phyloP scores from a whole-genome alignment of 2,329 filamentous ascomycete genomes.

The Onygenales sp. region DNA sequence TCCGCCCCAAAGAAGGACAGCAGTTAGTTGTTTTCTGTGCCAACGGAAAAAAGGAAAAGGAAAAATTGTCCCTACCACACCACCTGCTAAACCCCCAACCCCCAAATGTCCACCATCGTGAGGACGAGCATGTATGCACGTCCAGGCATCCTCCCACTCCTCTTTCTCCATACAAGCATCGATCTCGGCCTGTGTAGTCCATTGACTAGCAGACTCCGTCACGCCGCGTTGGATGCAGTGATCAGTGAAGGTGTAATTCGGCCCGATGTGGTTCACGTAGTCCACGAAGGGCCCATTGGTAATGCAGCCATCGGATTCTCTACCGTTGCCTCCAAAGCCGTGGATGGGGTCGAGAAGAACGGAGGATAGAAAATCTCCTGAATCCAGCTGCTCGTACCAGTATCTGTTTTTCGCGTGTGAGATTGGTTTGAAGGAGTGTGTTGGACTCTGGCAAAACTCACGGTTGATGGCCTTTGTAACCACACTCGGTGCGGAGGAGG shows the following conservation, averaged over 20 bases:
- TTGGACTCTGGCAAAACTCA: not conserved
- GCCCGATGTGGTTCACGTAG: not conserved
- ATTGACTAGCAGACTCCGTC: not conserved
- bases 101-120: not conserved
- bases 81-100: not conserved
- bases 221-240: slow-evolving; percentile 1
- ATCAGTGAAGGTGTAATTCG: not conserved
- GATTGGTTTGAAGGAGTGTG: not conserved
- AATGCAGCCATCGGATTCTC: not conserved
- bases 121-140: not conserved
- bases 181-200: not conserved
- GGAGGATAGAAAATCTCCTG: not conserved
- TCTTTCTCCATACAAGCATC: not conserved
- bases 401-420: not conserved
- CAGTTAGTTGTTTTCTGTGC: not conserved
- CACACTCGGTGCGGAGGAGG: not conserved
- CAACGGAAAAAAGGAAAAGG: no score
- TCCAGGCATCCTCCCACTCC: not conserved
- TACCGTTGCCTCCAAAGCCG: slow-evolving; percentile 1
- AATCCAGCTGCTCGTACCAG: slow-evolving; percentile 3
- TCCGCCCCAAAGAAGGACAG: not conserved
- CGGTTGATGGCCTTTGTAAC: slow-evolving; percentile 1
- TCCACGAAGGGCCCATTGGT: not conserved
- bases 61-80: not conserved
- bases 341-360: not conserved